Evolutionary conservation across 23 red algal genomes (phyloP).

Genomic region (Porphyridium purpureum): DNA sequence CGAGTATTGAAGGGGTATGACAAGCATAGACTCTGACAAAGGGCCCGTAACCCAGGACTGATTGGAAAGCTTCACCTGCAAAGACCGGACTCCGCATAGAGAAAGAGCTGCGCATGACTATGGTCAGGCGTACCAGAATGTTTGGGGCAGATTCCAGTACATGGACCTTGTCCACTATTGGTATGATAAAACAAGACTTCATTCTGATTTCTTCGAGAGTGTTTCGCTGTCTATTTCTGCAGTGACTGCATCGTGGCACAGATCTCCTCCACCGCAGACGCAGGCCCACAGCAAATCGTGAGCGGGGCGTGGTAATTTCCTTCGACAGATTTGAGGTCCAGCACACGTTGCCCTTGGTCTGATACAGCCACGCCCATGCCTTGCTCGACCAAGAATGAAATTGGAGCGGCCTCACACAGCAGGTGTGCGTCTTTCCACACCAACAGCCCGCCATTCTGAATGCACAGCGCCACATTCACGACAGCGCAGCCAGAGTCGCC

Average conservation of each 20-base stretch:
- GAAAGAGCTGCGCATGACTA: too few relatives aligned
- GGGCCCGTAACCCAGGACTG: too few relatives aligned
- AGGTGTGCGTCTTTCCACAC: slow-evolving; percentile 56
- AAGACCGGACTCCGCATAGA: too few relatives aligned
- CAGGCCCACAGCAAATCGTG: background rate
- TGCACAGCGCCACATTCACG: slow-evolving; percentile 43
- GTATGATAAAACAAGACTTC: too few relatives aligned
- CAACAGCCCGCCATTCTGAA: slow-evolving; percentile 74
- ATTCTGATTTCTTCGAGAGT: too few relatives aligned
- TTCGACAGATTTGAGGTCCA: slow-evolving; percentile 6
- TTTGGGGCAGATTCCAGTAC: too few relatives aligned
- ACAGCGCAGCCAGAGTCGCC: slow-evolving; percentile 56
- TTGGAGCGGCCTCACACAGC: slow-evolving; percentile 86
- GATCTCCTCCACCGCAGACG: background rate
- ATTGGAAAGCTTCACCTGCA: too few relatives aligned
- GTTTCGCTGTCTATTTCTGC: too few relatives aligned
- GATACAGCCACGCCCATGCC: slow-evolving; percentile 59
- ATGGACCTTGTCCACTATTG: too few relatives aligned
- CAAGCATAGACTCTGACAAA: too few relatives aligned
- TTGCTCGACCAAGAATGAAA: slow-evolving; percentile 87
- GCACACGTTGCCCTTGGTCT: slow-evolving; percentile 39
- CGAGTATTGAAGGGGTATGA: too few relatives aligned
- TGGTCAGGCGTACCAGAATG: too few relatives aligned
- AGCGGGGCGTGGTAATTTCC: background rate
- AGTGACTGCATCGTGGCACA: background rate